Evolutionary conservation across 306 rosid species (phyloP).

Genomic region (Gillenia trifoliata): DNA sequence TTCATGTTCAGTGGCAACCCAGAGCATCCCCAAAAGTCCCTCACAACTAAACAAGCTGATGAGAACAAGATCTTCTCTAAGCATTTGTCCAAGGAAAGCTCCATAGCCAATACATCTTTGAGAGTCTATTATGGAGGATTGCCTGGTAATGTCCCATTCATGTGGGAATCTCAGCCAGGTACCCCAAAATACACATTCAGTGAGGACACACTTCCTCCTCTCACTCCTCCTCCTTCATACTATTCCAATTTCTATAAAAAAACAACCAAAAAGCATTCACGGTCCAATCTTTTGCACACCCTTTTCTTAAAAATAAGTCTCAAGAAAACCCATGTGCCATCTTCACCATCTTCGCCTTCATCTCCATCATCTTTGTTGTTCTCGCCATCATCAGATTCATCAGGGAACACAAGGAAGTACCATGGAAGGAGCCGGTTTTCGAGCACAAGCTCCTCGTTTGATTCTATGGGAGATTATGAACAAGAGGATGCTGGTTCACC

Average conservation of each 20-base stretch:
- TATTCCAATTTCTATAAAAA: constrained; percentile 13
- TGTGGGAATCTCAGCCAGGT: constrained; percentile 93
- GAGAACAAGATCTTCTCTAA: constrained; percentile 39
- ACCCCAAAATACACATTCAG: constrained; percentile 65
- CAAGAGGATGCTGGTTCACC: constrained; percentile 25
- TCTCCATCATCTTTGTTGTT: constrained; percentile 1
- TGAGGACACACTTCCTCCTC: constrained; percentile 55
- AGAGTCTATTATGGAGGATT: constrained; percentile 47
- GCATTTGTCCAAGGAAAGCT: constrained; percentile 62
- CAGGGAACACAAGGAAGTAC: constrained; percentile 10
- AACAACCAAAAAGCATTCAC: constrained; percentile 32
- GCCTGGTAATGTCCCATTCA: constrained; percentile 57
- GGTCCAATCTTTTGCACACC: constrained; percentile 37
- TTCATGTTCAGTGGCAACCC: constrained; percentile 33
- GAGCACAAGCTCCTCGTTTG: constrained; percentile 49
- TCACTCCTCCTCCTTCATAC: constrained; percentile 91
- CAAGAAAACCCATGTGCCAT: constrained; percentile 21
- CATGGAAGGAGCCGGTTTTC: constrained; percentile 16
- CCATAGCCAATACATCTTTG: constrained; percentile 57
- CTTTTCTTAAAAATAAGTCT: constrained; percentile 42
- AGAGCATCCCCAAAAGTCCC: constrained; percentile 36
- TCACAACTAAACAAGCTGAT: constrained; percentile 52
- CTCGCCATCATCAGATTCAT: constrained; percentile 21
- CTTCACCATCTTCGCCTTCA: not conserved
- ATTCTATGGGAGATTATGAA: constrained; percentile 31